Conservation (phyloP, 2,329 filamentous ascomycete species). For the Metarhizium brunneum region DNA sequence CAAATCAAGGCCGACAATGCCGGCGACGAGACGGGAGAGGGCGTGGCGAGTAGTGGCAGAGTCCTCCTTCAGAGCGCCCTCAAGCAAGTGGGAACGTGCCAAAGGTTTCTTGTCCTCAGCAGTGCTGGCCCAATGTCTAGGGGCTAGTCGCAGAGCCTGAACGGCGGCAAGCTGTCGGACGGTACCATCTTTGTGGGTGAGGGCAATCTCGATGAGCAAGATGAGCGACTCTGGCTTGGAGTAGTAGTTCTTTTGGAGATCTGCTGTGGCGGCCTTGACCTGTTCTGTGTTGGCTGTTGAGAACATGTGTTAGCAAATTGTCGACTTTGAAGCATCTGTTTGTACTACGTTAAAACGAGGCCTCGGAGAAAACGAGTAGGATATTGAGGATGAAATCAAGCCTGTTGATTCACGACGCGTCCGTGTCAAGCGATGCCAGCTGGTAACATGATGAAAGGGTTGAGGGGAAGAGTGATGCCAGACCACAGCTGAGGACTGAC, state of each 20-base stretch:
- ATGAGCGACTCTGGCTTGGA: constrained; percentile 74
- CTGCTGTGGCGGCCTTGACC: constrained; percentile 81
- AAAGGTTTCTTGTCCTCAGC: constrained; percentile 66
- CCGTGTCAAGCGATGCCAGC: neutral
- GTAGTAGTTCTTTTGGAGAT: constrained; percentile 91
- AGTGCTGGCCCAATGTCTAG: constrained; percentile 77
- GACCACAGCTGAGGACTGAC: too few species aligned
- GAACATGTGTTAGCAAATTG: constrained; percentile 22
- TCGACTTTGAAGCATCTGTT: neutral
- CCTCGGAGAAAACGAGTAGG: neutral
- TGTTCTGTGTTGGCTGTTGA: constrained; percentile 71
- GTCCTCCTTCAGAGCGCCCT: constrained; percentile 74
- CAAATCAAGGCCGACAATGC: constrained; percentile 78
- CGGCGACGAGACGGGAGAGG: constrained; percentile 77
- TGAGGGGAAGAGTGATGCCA: neutral
- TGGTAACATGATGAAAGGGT: neutral
- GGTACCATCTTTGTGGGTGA: constrained; percentile 62
- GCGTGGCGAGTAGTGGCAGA: constrained; percentile 73
- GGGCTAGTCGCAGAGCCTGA: constrained; percentile 73
- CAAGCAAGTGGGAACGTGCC: constrained; percentile 73
- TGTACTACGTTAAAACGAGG: neutral
- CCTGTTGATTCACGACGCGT: neutral
- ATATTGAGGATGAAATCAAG: neutral
- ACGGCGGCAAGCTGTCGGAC: constrained; percentile 87
- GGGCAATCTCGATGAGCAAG: constrained; percentile 79